Conservation (phyloP, 257 asterid species). For the Asclepias syriaca region DNA sequence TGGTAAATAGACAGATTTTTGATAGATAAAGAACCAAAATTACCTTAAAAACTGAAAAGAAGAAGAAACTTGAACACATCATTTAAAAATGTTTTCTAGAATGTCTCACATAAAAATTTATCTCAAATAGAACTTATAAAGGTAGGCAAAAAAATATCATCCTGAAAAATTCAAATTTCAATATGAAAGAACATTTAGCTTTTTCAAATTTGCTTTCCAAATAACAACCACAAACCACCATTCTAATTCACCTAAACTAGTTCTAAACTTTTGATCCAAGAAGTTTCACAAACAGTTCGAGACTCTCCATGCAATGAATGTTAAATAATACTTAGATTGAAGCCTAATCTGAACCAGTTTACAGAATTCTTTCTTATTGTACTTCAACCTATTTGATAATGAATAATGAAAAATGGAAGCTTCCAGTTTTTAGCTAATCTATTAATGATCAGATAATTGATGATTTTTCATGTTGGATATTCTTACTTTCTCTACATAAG, state of each 20-base stretch:
- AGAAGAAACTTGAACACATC: background rate
- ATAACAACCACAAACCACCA: background rate
- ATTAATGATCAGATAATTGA: background rate
- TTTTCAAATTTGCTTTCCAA: background rate
- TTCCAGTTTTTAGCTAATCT: background rate
- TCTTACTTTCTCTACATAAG: slow-evolving; percentile 90
- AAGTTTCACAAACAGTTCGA: background rate
- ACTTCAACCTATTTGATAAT: background rate
- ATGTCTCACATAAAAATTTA: background rate
- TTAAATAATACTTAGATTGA: background rate
- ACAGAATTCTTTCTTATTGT: background rate
- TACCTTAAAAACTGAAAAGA: background rate
- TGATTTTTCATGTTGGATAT: slow-evolving; percentile 3
- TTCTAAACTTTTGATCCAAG: background rate
- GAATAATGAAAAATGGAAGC: background rate
- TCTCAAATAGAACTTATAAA: background rate
- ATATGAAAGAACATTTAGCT: background rate
- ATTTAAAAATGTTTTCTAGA: background rate
- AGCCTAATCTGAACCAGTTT: background rate
- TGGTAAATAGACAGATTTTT: background rate
- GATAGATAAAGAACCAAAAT: too few species aligned
- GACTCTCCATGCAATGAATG: background rate
- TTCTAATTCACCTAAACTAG: background rate
- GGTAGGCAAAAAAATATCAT: background rate
- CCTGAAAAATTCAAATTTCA: too few species aligned